Conservation (phyloP, 225 moss, liverwort and hornwort species). For the Rhytidiadelphus loreus region DNA sequence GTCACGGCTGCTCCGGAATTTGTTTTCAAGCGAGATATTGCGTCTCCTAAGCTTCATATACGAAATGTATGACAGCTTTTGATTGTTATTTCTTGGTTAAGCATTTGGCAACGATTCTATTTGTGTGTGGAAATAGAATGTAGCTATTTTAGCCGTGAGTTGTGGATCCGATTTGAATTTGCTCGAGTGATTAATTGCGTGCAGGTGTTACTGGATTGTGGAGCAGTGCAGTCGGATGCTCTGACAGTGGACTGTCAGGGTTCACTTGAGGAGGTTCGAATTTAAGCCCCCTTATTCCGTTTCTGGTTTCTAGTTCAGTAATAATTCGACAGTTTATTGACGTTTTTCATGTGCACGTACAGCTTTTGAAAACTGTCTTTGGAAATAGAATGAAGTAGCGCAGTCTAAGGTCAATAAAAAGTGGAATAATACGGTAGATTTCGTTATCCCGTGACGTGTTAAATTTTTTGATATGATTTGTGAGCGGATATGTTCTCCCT, state of each 20-base stretch:
- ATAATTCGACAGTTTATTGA: background rate
- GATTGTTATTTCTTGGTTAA: background rate
- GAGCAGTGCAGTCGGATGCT: conserved; percentile 80
- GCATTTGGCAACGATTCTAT: background rate
- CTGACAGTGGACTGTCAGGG: conserved; percentile 73
- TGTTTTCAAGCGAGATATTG: conserved; percentile 53
- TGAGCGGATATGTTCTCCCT: background rate
- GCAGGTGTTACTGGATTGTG: conserved; percentile 74
- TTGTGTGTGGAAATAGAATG: background rate
- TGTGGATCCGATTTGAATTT: background rate
- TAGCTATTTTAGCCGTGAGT: background rate
- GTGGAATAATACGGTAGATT: background rate
- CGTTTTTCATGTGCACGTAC: background rate
- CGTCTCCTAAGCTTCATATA: conserved; percentile 56
- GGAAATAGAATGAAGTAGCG: background rate
- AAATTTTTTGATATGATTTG: background rate
- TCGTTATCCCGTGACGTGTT: background rate
- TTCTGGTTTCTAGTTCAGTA: background rate
- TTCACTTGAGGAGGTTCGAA: conserved; percentile 65
- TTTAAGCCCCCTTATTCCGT: background rate
- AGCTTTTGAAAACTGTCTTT: background rate
- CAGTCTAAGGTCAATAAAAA: background rate
- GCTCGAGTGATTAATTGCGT: background rate
- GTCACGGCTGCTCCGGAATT: conserved; percentile 71
- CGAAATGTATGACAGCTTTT: conserved; percentile 30